Conservation (phyloP, 2,329 filamentous ascomycete species). For the Magnaporthiopsis incrustans region DNA sequence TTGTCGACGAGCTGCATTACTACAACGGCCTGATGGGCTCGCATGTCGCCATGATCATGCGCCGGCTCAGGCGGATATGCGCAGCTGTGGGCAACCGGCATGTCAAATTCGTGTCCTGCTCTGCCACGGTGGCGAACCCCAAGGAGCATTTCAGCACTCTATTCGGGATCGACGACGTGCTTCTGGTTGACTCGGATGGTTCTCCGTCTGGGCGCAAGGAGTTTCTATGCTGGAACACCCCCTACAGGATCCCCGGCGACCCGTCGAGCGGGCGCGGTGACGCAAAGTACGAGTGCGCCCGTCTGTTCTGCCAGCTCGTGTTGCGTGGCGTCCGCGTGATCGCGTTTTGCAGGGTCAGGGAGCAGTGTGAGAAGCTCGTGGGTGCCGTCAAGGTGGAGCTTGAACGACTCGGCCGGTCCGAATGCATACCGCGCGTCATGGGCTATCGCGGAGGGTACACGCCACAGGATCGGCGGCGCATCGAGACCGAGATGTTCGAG, state of each 20-base stretch:
- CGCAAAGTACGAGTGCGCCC: conserved; percentile 76
- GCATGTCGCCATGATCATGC: conserved; percentile 92
- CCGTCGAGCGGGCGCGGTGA: conserved; percentile 80
- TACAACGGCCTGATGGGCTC: conserved; percentile 94
- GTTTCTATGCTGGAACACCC: conserved; percentile 96
- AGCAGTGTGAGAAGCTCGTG: conserved; percentile 79
- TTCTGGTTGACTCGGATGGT: conserved; percentile 81
- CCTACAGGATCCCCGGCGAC: conserved; percentile 82
- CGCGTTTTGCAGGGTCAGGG: conserved; percentile 82
- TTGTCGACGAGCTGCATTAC: conserved; percentile 87
- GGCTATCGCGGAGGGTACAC: conserved; percentile 94
- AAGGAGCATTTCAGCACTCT: conserved; percentile 85
- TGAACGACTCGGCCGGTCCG: conserved; percentile 59
- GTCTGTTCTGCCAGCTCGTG: conserved; percentile 83
- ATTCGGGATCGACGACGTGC: conserved; percentile 74
- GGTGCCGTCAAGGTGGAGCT: conserved; percentile 74
- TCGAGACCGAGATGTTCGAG: conserved; percentile 95
- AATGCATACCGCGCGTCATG: conserved; percentile 78
- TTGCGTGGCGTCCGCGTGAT: conserved; percentile 85
- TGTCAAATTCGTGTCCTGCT: conserved; percentile 90
- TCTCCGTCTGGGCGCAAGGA: conserved; percentile 90
- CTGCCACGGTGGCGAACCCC: conserved; percentile 91
- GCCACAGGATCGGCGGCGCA: conserved; percentile 75
- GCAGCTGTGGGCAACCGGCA: conserved; percentile 79
- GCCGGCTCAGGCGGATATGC: conserved; percentile 77